These are phyloP conservation scores for Glomus cerebriforme DNA, from an alignment of 192 early-diverging fungal species.

Conservation along the genomic window DNA sequence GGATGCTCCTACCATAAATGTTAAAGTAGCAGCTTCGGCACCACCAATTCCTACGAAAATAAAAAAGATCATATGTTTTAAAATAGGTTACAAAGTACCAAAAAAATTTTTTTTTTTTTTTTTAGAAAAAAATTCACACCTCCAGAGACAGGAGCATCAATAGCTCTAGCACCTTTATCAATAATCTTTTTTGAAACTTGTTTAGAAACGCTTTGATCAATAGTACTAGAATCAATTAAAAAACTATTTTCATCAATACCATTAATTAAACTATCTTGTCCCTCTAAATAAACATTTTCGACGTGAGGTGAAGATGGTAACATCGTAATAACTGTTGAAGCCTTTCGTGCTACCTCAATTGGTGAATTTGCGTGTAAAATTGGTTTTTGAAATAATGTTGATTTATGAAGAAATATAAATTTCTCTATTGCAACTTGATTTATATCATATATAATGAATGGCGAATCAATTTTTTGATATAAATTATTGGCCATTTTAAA, in stretches of 20 bases:
- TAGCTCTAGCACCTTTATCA: conserved; percentile 60
- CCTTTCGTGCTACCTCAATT: conserved; percentile 67
- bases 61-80: conserved; percentile 2
- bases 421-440: conserved; percentile 53
- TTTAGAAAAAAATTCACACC: conserved; percentile 53
- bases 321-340: conserved; percentile 86
- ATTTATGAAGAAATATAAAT: conserved; percentile 55
- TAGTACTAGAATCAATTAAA: conserved; percentile 91
- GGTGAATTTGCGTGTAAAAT: conserved; percentile 63
- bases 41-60: conserved; percentile 84
- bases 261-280: conserved; percentile 62
- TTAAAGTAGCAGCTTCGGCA: conserved; percentile 86
- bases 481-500: conserved; percentile 93
- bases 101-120: background rate
- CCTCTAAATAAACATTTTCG: conserved; percentile 73
- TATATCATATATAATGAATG: conserved; percentile 77
- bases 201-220: conserved; percentile 78
- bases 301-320: conserved; percentile 86
- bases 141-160: conserved; percentile 96
- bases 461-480: conserved; percentile 48
- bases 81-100: background rate
- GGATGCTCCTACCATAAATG: conserved; percentile 93
- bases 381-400: conserved; percentile 37
- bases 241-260: conserved; percentile 52
- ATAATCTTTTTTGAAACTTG: conserved; percentile 66